Evolutionary conservation across 345 rosid species (phyloP), one percentile per base, ranked within the genome.

Genomic region (Jatropha curcas): DNA sequence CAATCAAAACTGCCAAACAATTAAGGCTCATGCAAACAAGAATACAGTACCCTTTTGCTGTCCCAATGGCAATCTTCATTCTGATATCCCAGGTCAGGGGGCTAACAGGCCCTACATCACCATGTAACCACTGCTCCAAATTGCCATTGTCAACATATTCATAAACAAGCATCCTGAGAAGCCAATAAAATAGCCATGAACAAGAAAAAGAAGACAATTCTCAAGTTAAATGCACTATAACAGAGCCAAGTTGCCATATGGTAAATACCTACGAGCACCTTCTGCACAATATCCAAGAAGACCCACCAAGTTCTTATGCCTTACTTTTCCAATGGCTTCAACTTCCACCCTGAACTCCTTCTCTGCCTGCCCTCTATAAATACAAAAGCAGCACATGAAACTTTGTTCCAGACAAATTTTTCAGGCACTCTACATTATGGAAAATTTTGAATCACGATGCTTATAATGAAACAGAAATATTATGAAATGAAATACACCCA

Each of bases 41-140:
- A 59, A 46, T 34, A 51, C 46, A 70, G 9, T 43, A 92, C 98
- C 95, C 97, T 86, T 94, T 94, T 11, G 97, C 97, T 48, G 97
- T 90, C 70, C 98, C 97, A 39, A 86, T 84, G 19, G 97, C 97
- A 56, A 94, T 90, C 83, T 87, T 94, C 92, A 92, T 92, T 25
- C 98, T 87, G 0, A 94, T 81, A 74, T 90, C 97, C 98, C 98
- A 94, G 2, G 92, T 89, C 27, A 94, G 82, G 41, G 97, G 98
- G 80, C 97, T 90, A 31, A 84, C 81, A 0, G 95, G 87, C 45
- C 97, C 98, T 14, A 92, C 93, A 66, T 90, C 97, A 68, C 98
- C 97, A 27, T 94, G 98, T 70, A 94, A 67, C 98, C 98, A 92
- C 70, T 92, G 97, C 89, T 94, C 98, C 88, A 94, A 82, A 83